phyloP scores from a whole-genome alignment of 257 asterid genomes.

The Solanum acaule region DNA sequence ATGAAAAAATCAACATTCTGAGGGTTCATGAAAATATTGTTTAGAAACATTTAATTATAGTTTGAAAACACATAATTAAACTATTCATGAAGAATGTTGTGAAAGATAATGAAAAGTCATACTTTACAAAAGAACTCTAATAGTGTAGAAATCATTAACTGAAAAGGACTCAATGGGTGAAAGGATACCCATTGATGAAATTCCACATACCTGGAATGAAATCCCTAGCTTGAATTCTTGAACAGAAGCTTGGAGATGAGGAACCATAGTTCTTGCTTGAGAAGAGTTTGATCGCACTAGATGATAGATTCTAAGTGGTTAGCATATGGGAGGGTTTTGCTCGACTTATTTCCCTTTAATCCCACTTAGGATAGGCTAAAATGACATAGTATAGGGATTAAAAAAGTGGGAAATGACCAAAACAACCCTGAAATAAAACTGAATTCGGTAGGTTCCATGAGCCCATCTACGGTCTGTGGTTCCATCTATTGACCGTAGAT shows the following conservation, averaged over 20 bases:
- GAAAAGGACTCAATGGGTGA: background rate
- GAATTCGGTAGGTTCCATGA: too few relatives aligned
- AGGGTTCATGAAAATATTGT: background rate
- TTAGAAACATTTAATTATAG: background rate
- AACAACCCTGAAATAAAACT: too few relatives aligned
- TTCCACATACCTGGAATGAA: background rate
- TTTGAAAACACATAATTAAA: too few relatives aligned
- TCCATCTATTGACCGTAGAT: too few relatives aligned
- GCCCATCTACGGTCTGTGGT: too few relatives aligned
- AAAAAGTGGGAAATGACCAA: too few relatives aligned
- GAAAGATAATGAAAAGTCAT: background rate
- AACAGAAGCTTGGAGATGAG: too few relatives aligned
- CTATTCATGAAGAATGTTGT: background rate
- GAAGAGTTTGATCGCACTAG: background rate
- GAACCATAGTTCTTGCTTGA: background rate
- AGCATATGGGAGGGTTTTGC: background rate
- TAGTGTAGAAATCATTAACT: background rate
- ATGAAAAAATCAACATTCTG: background rate
- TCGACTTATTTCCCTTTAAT: too few relatives aligned
- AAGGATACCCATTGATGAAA: background rate
- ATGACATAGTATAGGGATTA: too few relatives aligned
- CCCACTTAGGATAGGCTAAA: too few relatives aligned
- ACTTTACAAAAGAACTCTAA: background rate
- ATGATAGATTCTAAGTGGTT: background rate
- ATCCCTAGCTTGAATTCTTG: background rate